Conservation (phyloP, 2,329 filamentous ascomycete species). For the Claviceps maximensis region DNA sequence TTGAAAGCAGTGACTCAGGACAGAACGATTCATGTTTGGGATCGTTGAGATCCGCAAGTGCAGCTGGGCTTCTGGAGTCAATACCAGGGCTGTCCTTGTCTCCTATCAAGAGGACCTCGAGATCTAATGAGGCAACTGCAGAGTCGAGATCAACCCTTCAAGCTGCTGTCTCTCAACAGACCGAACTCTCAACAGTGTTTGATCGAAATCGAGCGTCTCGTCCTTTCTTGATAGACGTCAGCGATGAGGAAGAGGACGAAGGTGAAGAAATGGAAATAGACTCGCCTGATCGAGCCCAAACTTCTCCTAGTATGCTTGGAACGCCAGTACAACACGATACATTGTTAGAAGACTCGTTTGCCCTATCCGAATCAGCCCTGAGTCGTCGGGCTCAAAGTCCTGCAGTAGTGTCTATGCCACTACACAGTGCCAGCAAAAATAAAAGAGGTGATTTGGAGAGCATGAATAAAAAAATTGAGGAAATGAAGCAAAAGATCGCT, state of each 20-base stretch:
- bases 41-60: not conserved
- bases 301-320: slow-evolving; percentile 18
- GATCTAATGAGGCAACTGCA: slow-evolving; percentile 5
- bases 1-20: slow-evolving; percentile 1
- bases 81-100: slow-evolving; percentile 25
- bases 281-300: slow-evolving; percentile 32
- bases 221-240: slow-evolving; percentile 70
- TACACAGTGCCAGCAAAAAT: slow-evolving; percentile 19
- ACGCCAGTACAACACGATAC: slow-evolving; percentile 21
- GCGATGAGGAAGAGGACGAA: slow-evolving; percentile 54
- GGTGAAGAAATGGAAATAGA: slow-evolving; percentile 51
- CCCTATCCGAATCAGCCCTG: slow-evolving; percentile 26
- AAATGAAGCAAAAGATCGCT: slow-evolving; percentile 45
- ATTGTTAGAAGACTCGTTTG: slow-evolving; percentile 31
- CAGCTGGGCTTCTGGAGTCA: slow-evolving; percentile 2
- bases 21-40: not conserved
- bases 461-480: slow-evolving; percentile 46
- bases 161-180: slow-evolving; percentile 44
- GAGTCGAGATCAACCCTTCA: slow-evolving; percentile 51
- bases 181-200: slow-evolving; percentile 22
- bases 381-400: slow-evolving; percentile 29
- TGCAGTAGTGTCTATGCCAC: slow-evolving; percentile 24
- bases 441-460: slow-evolving; percentile 29
- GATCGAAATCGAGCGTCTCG: slow-evolving; percentile 44
- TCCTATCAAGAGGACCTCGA: slow-evolving; percentile 11